Conservation (phyloP, 805 yeast species). For the Candida oleophila region DNA sequence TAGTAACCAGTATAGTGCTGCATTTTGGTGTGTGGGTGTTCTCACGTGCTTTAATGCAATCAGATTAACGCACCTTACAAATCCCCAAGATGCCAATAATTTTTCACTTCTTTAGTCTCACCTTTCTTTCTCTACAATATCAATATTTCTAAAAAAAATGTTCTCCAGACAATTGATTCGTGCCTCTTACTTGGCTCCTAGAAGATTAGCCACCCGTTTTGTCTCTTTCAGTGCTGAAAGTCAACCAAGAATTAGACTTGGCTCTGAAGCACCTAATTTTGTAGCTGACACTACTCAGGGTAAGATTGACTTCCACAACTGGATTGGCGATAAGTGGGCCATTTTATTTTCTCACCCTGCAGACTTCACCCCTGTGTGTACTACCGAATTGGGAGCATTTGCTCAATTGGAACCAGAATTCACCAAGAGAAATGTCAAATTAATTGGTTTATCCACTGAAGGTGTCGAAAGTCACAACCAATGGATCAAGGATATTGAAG, state of each 20-base stretch:
- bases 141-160: conserved; percentile 11
- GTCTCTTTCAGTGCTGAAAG: conserved; percentile 33
- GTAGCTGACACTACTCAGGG: conserved; percentile 81
- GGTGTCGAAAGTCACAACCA: conserved; percentile 73
- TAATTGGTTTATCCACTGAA: conserved; percentile 89
- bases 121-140: not conserved
- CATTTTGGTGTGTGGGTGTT: not conserved
- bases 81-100: not conserved
- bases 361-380: conserved; percentile 95
- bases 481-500: conserved; percentile 93
- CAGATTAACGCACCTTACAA: not conserved
- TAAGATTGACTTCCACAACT: conserved; percentile 82
- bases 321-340: conserved; percentile 82
- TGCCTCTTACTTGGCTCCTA: conserved; percentile 6
- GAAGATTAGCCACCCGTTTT: conserved; percentile 13
- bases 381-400: conserved; percentile 94
- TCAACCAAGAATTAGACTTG: conserved; percentile 50
- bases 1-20: no score
- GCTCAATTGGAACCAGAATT: conserved; percentile 88
- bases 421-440: conserved; percentile 77
- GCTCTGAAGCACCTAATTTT: conserved; percentile 86
- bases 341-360: conserved; percentile 93
- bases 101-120: not conserved
- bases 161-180: conserved; percentile 21
- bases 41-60: not conserved